Base-by-base conservation (phyloP, 164 flowering plant genomes). In the Nymphaea thermarum region DNA sequence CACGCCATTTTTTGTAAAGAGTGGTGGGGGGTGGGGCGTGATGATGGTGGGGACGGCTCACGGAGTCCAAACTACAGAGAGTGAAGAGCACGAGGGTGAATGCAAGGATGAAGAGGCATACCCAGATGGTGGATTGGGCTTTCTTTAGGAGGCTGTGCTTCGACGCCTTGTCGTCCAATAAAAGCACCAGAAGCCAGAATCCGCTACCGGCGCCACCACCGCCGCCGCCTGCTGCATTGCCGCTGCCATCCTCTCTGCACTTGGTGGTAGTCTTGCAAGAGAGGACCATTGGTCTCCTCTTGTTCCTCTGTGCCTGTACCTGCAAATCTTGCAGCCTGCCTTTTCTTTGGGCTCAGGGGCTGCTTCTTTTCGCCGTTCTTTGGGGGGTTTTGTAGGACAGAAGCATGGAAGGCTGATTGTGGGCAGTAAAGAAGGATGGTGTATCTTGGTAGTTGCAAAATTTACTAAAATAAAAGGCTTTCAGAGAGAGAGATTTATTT, bases 91-190 rank as follows among this genome's bases (percentile, higher is more conserved):
- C 85, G 57, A 92, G 79, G 25, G 93, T 79, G 73, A 84, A 47
- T 81, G 87, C 82, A 70, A 90, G 68, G 41, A 88, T 68, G 41
- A 89, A 76, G 3, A 76, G 80, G 64, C 93, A 91, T 43, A 89
- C 78, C 25, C 88, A 84, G 67, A 91, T 82, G 0, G 91, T 89
- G 45, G 87, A 89, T 71, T 85, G 98, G 42, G 98, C 88, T 80
- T 66, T 86, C 51, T 74, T 66, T 44, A 82, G 70, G 4, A 89
- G 77, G 6, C 67, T 66, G n/a, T 57, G 71, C 44, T 76, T 75
- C 25, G 43, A 68, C 16, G 16, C 16, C 43, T 67, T 76, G 36
- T 84, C 85, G n/a, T 84, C 84, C 1, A 86, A 84, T 77, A 88
- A 83, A 77, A 91, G 81, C 55, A 88, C 85, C 0, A 91, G 71